Evolutionary conservation across 345 rosid species (phyloP).

Genomic region (Cardiospermum halicacabum): DNA sequence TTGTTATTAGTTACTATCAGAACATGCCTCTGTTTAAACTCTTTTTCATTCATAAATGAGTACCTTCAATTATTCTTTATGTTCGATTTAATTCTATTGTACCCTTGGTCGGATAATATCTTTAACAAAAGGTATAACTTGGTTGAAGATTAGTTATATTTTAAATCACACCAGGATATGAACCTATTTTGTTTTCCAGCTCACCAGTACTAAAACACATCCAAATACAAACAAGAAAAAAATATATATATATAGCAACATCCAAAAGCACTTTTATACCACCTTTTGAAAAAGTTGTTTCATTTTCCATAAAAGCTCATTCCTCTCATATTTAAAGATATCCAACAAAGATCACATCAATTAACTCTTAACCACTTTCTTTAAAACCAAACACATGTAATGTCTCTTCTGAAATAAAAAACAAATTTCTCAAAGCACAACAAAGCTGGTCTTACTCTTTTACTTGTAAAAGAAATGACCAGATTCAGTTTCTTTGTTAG

Average conservation of each 20-base stretch:
- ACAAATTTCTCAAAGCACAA: neutral
- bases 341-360: neutral
- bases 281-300: too few species aligned
- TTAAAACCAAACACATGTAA: too few species aligned
- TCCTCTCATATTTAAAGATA: neutral
- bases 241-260: too few species aligned
- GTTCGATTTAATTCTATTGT: too few species aligned
- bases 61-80: neutral
- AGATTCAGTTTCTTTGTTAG: neutral
- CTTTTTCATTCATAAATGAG: neutral
- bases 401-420: neutral
- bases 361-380: neutral
- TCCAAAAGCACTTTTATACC: too few species aligned
- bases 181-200: too few species aligned
- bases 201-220: neutral
- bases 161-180: too few species aligned
- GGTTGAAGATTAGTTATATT: too few species aligned
- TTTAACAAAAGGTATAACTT: too few species aligned
- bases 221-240: neutral
- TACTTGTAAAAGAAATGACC: neutral
- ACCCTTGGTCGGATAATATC: too few species aligned
- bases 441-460: too few species aligned
- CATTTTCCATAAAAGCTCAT: neutral
- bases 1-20: too few species aligned
- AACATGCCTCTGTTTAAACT: neutral